These are phyloP conservation scores for Fusarium drepaniforme DNA, from an alignment of 2,329 filamentous ascomycete genomes.

Conservation along the genomic window DNA sequence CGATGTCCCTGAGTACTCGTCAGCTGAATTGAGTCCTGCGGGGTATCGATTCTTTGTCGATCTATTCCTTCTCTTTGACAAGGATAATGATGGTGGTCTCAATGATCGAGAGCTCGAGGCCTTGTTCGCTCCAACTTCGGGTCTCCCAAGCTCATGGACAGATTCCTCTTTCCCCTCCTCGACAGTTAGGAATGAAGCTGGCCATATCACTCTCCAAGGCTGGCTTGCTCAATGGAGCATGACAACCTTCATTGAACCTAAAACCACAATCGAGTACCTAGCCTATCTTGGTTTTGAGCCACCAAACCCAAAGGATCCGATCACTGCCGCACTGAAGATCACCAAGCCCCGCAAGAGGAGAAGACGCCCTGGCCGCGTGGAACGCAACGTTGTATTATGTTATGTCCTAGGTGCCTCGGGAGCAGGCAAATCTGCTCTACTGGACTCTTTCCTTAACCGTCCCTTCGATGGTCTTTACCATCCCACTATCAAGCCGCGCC, in stretches of 20 bases:
- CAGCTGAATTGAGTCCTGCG: constrained; percentile 91
- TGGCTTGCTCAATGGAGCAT: constrained; percentile 99
- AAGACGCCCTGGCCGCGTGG: constrained; percentile 84
- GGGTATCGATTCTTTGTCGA: constrained; percentile 99
- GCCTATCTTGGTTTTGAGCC: constrained; percentile 96
- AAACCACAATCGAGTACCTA: constrained; percentile 94
- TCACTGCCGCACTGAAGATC: constrained; percentile 87
- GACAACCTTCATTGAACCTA: constrained; percentile 97
- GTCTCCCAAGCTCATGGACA: constrained; percentile 86
- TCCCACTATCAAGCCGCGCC: constrained; percentile 94
- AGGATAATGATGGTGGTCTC: constrained; percentile 95
- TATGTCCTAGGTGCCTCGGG: constrained; percentile 89
- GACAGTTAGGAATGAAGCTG: constrained; percentile 94
- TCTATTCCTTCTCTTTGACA: constrained; percentile 93
- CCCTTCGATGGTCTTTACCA: constrained; percentile 88
- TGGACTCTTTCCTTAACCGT: constrained; percentile 91
- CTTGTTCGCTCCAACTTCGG: constrained; percentile 93
- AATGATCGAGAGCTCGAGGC: constrained; percentile 88
- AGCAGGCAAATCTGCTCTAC: constrained; percentile 90
- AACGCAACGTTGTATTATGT: constrained; percentile 93
- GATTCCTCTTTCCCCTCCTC: constrained; percentile 93
- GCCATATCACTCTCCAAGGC: constrained; percentile 94
- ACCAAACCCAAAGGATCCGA: constrained; percentile 78
- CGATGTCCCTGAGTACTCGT: constrained; percentile 91
- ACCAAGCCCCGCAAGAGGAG: constrained; percentile 92